These are phyloP conservation scores for Hibiscus tridactylites DNA, from an alignment of 345 rosid genomes.

Conservation along the genomic window DNA sequence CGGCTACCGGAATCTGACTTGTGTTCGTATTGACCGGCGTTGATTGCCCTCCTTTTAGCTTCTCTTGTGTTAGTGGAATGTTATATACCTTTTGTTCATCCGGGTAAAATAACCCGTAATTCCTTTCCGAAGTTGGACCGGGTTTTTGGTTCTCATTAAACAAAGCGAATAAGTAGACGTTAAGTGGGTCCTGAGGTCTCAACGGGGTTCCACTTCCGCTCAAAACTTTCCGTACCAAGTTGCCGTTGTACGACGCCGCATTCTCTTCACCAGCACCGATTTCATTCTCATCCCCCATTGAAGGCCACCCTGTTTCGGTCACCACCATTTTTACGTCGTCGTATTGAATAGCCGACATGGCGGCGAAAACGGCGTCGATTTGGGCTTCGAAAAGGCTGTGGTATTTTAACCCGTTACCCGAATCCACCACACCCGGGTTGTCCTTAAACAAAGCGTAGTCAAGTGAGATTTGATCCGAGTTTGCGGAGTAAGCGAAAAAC, in stretches of 20 bases:
- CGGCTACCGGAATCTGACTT: not conserved
- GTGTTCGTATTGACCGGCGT: slow-evolving; percentile 19
- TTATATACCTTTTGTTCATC: slow-evolving; percentile 60
- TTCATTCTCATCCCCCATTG: slow-evolving; percentile 71
- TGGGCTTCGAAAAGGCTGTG: slow-evolving; percentile 74
- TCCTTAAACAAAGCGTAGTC: slow-evolving; percentile 63
- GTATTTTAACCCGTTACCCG: slow-evolving; percentile 72
- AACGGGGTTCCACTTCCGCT: slow-evolving; percentile 78
- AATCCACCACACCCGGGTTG: slow-evolving; percentile 64
- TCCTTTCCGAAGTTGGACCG: slow-evolving; percentile 86
- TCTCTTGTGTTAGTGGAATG: slow-evolving; percentile 36
- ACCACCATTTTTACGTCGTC: slow-evolving; percentile 58
- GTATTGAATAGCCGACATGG: slow-evolving; percentile 62
- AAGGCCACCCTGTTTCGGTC: slow-evolving; percentile 97
- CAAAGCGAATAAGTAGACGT: slow-evolving; percentile 73
- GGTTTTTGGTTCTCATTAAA: slow-evolving; percentile 77
- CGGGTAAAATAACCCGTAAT: slow-evolving; percentile 88
- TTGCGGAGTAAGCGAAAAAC: slow-evolving; percentile 70
- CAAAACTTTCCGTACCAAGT: slow-evolving; percentile 54
- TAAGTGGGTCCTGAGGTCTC: slow-evolving; percentile 49
- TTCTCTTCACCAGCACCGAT: slow-evolving; percentile 52
- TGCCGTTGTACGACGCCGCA: slow-evolving; percentile 83
- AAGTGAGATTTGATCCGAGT: slow-evolving; percentile 54
- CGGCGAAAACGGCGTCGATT: slow-evolving; percentile 83
- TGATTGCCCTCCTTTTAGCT: slow-evolving; percentile 4